Conservation (phyloP, 2,329 filamentous ascomycete genomes). For the Botrytis elliptica region DNA sequence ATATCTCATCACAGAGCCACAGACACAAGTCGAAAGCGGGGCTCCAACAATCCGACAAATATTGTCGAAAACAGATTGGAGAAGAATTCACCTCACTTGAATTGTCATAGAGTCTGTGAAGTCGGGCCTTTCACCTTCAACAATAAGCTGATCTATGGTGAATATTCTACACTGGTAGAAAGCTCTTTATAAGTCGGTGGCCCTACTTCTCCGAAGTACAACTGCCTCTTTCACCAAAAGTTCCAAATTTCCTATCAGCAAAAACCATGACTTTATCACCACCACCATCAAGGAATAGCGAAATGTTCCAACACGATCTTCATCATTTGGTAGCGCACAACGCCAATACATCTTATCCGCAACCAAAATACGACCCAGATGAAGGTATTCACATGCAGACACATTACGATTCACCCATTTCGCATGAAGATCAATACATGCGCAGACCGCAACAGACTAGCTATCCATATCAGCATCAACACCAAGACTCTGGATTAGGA, state of each 20-base stretch:
- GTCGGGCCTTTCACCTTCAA: conserved; percentile 6
- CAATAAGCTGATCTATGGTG: conserved; percentile 4
- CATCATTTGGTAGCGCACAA: conserved; percentile 49
- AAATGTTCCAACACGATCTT: conserved; percentile 44
- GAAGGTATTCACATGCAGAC: conserved; percentile 32
- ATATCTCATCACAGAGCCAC: conserved; percentile 1
- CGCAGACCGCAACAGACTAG: conserved; percentile 29
- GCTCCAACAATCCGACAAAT: background rate
- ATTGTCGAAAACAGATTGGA: conserved; percentile 7
- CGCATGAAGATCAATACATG: conserved; percentile 27
- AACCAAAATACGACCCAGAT: conserved; percentile 33
- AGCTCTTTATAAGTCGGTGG: conserved; percentile 11
- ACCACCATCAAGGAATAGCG: conserved; percentile 45
- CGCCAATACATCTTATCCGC: conserved; percentile 36
- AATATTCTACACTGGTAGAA: conserved; percentile 8
- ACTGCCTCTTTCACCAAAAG: conserved; percentile 1
- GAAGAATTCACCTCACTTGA: background rate
- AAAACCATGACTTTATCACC: conserved; percentile 33
- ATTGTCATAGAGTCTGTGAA: conserved; percentile 3
- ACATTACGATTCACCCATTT: conserved; percentile 35
- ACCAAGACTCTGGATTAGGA: conserved; percentile 32
- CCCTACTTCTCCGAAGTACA: background rate
- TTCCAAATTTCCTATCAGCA: conserved; percentile 7
- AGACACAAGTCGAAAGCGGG: background rate
- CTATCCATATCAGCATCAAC: conserved; percentile 35